phyloP scores from a whole-genome alignment of 1,284 basidiomycete species.

The Baeospora myosura region DNA sequence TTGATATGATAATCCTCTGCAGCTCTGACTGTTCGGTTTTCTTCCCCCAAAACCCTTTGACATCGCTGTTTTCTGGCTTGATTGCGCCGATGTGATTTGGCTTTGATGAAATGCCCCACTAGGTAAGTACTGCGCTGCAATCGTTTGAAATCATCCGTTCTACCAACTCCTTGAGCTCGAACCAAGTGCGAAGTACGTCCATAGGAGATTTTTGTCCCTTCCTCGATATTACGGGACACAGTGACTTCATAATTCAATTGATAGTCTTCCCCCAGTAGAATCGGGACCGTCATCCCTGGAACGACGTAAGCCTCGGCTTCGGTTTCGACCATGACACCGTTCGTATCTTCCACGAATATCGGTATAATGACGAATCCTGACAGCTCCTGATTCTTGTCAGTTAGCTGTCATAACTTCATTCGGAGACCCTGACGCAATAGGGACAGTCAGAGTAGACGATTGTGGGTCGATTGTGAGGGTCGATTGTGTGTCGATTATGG shows the following conservation, averaged over 20 bases:
- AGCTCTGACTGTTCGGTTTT: not conserved
- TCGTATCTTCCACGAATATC: not conserved
- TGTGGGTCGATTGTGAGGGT: too few relatives aligned
- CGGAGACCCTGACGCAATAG: conserved; percentile 9
- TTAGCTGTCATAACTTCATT: conserved; percentile 15
- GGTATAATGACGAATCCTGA: conserved; percentile 10
- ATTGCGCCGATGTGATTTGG: not conserved
- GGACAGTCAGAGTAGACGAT: too few relatives aligned
- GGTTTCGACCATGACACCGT: conserved; percentile 11
- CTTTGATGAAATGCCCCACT: not conserved
- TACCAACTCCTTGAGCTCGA: not conserved
- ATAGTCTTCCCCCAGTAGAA: conserved; percentile 23
- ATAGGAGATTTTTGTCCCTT: not conserved
- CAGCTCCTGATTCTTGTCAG: conserved; percentile 8
- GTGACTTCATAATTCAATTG: conserved; percentile 17
- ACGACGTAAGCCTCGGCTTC: conserved; percentile 23
- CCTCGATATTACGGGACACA: conserved; percentile 1
- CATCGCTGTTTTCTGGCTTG: not conserved
- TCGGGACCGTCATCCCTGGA: conserved; percentile 17
- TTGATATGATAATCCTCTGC: not conserved
- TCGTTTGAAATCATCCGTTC: not conserved
- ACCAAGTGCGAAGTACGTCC: not conserved
- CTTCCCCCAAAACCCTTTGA: not conserved
- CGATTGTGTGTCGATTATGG: too few relatives aligned
- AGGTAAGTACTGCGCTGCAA: not conserved